Conservation (phyloP, 2,329 filamentous ascomycete genomes). For the Phyllosticta citribraziliensis region DNA sequence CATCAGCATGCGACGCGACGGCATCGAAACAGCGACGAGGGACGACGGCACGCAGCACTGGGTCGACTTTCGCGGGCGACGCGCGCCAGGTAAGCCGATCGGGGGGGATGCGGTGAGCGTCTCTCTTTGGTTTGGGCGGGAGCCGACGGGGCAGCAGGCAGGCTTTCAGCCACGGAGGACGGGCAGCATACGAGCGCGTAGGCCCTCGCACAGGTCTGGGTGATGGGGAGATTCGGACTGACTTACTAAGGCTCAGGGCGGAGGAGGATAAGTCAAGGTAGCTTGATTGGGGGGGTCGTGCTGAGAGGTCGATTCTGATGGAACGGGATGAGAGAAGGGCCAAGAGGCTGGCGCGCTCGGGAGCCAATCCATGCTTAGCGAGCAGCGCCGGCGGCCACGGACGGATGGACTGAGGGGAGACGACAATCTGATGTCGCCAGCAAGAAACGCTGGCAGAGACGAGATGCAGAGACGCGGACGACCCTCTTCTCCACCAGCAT, state of each 20-base stretch:
- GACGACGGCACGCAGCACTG: conserved; percentile 1
- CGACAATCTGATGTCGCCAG: too few relatives aligned
- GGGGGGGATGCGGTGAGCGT: conserved; percentile 10
- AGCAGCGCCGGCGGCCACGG: conserved; percentile 1
- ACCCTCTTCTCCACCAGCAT: conserved; percentile 1
- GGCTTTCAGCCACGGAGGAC: not conserved
- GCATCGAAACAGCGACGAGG: not conserved
- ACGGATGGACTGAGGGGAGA: not conserved
- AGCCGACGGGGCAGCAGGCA: not conserved
- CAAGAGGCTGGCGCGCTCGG: not conserved
- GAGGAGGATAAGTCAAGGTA: conserved; percentile 5
- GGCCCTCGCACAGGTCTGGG: conserved; percentile 1
- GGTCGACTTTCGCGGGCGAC: not conserved
- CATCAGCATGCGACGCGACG: conserved; percentile 8
- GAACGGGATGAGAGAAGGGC: conserved; percentile 3
- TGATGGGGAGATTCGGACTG: conserved; percentile 1
- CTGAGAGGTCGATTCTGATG: conserved; percentile 6
- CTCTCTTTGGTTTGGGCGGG: not conserved
- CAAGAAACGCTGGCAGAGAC: too few relatives aligned
- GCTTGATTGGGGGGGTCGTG: conserved; percentile 8
- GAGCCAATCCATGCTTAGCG: conserved; percentile 3
- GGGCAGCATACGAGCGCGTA: not conserved
- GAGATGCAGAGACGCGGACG: not conserved
- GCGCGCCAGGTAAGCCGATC: conserved; percentile 11
- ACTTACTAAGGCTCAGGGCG: conserved; percentile 11